These are phyloP conservation scores for Lasiodiplodia sp. DNA, from an alignment of 2,329 filamentous ascomycete genomes.

Conservation along the genomic window DNA sequence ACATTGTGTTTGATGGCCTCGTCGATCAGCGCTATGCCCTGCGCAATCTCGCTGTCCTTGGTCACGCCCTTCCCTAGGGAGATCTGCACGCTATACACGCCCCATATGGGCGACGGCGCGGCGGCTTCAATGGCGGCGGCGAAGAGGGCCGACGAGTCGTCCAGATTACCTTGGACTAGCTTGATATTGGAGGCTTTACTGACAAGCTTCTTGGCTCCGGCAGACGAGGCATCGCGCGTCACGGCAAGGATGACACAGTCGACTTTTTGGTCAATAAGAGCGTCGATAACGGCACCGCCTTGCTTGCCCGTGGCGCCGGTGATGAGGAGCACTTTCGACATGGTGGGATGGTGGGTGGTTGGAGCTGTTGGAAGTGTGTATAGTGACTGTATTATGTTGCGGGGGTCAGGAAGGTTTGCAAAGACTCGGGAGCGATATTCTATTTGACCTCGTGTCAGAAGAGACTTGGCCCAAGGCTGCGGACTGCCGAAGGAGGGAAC, in stretches of 20 bases:
- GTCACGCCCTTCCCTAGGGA: constrained; percentile 53
- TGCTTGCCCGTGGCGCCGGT: constrained; percentile 58
- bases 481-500: not conserved
- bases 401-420: not conserved
- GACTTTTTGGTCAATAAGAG: constrained; percentile 47
- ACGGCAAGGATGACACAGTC: constrained; percentile 64
- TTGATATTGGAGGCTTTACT: constrained; percentile 57
- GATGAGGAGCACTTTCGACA: constrained; percentile 51
- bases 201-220: constrained; percentile 58
- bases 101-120: constrained; percentile 57
- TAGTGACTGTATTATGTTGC: not conserved
- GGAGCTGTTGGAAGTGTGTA: not conserved
- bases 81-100: constrained; percentile 69
- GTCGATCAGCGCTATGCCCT: constrained; percentile 67
- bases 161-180: constrained; percentile 65
- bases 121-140: constrained; percentile 47
- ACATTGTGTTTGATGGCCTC: constrained; percentile 63
- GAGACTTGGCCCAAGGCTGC: too few species aligned
- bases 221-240: constrained; percentile 63
- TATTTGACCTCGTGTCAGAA: constrained; percentile 7
- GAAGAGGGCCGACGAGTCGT: constrained; percentile 61
- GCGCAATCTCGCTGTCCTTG: constrained; percentile 56
- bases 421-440: not conserved
- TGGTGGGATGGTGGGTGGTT: constrained; percentile 30
- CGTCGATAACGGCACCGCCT: constrained; percentile 53